Percentiles rank a stretch among this genome's conserved stretches.
Conservation (phyloP, 768 basidiomycete genomes). For the Rhodocollybia butyracea region DNA sequence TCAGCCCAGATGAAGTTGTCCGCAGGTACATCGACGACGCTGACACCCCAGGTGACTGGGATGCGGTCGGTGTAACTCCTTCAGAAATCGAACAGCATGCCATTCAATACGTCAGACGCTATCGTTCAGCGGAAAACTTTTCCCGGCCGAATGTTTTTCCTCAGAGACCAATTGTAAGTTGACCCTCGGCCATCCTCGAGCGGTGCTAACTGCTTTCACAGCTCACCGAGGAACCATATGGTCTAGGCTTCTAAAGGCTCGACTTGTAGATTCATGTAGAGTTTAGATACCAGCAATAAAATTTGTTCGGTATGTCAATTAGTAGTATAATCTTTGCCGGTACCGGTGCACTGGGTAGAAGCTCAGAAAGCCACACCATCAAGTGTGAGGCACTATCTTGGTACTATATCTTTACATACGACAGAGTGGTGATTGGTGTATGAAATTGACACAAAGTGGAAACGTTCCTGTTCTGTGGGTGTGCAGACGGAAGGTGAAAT, state of each 20-base stretch:
- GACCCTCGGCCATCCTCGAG: neutral
- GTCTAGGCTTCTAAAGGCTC: slow-evolving; percentile 1
- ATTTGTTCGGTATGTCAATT: neutral
- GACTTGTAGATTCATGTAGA: neutral
- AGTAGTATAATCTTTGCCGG: neutral
- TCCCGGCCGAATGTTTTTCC: slow-evolving; percentile 67
- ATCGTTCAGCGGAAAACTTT: slow-evolving; percentile 76
- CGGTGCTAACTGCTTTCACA: neutral
- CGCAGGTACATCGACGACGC: slow-evolving; percentile 85
- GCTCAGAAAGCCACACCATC: too few species aligned
- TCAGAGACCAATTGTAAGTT: slow-evolving; percentile 33
- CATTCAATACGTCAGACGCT: slow-evolving; percentile 86
- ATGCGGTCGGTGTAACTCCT: slow-evolving; percentile 74
- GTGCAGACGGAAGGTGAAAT: slow-evolving; percentile 10
- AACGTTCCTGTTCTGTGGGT: neutral
- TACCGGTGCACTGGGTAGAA: too few species aligned
- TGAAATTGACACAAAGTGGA: neutral
- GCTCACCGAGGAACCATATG: slow-evolving; percentile 1
- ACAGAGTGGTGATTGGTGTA: slow-evolving; percentile 1
- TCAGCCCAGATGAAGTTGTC: slow-evolving; percentile 88
- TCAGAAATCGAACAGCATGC: slow-evolving; percentile 84
- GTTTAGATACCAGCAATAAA: neutral
- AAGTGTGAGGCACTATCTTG: too few species aligned
- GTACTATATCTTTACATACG: neutral
- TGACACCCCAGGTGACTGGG: slow-evolving; percentile 77